phyloP scores from a whole-genome alignment of 2,329 filamentous ascomycete species.

The Aspergillus novoparasiticus region DNA sequence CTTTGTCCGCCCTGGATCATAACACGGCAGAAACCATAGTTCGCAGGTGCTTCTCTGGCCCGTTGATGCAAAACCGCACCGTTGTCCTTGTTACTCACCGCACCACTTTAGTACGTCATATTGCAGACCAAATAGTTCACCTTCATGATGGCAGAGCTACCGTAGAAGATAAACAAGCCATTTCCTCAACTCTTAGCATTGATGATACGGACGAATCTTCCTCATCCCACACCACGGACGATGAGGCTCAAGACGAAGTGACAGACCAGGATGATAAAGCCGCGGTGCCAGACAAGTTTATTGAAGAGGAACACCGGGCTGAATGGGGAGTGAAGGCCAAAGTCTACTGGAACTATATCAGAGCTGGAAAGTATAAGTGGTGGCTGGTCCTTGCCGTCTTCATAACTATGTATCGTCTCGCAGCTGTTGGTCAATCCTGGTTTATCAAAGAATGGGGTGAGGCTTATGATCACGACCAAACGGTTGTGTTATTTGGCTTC shows the following conservation, averaged over 20 bases:
- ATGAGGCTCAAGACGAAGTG: slow-evolving; percentile 28
- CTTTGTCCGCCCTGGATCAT: slow-evolving; percentile 63
- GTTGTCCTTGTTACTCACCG: slow-evolving; percentile 66
- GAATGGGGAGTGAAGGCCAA: slow-evolving; percentile 73
- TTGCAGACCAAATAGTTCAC: slow-evolving; percentile 74
- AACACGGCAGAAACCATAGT: slow-evolving; percentile 66
- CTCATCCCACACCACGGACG: slow-evolving; percentile 15
- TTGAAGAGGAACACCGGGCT: slow-evolving; percentile 74
- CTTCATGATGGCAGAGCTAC: slow-evolving; percentile 63
- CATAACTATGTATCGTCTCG: slow-evolving; percentile 64
- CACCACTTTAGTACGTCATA: slow-evolving; percentile 69
- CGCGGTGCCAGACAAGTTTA: slow-evolving; percentile 71
- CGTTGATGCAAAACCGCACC: slow-evolving; percentile 56
- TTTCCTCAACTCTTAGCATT: slow-evolving; percentile 44
- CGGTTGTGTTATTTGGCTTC: slow-evolving; percentile 23
- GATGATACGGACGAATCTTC: slow-evolving; percentile 33
- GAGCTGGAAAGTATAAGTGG: slow-evolving; percentile 73
- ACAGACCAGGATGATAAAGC: slow-evolving; percentile 49
- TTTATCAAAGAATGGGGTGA: slow-evolving; percentile 89
- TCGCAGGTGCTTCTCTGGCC: slow-evolving; percentile 58
- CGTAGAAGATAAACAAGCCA: slow-evolving; percentile 51
- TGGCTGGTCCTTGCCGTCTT: slow-evolving; percentile 69
- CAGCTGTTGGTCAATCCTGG: slow-evolving; percentile 70
- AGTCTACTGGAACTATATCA: slow-evolving; percentile 85
- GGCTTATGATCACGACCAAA: slow-evolving; percentile 55